Evolutionary conservation across 192 early-diverging fungal genomes (phyloP).

Genomic region (Rhizophlyctis rosea): DNA sequence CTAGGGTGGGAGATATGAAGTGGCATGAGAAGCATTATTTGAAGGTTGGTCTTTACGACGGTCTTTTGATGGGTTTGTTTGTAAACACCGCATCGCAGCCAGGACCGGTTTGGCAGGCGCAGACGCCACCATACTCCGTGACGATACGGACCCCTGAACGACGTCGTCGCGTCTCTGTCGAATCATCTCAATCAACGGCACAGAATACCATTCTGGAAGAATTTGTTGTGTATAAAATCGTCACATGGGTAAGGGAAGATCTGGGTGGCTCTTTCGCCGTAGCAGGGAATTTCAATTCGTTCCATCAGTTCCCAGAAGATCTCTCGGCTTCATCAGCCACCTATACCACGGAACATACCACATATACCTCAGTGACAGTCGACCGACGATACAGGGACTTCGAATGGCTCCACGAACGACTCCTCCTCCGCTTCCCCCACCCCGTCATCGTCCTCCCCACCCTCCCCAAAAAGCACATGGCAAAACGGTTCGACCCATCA

Average conservation of each 20-base stretch:
- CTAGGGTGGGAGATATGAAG: not conserved
- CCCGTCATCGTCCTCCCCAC: constrained; percentile 9
- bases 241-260: constrained; percentile 19
- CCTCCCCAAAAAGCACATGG: constrained; percentile 12
- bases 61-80: not conserved
- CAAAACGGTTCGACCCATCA: constrained; percentile 12
- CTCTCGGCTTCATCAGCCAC: no score
- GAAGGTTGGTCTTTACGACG: constrained; percentile 5
- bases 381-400: constrained; percentile 26
- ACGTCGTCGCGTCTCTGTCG: constrained; percentile 16
- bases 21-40: constrained; percentile 13
- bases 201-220: constrained; percentile 17
- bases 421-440: constrained; percentile 16
- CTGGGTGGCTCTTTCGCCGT: no score
- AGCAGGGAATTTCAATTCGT: not conserved
- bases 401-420: constrained; percentile 22
- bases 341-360: not conserved
- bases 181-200: not conserved
- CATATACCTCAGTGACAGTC: constrained; percentile 13
- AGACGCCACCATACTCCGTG: constrained; percentile 5
- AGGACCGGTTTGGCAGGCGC: constrained; percentile 6
- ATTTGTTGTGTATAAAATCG: constrained; percentile 13
- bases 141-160: constrained; percentile 16
- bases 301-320: constrained; percentile 19
- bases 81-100: constrained; percentile 1